Base-by-base conservation (phyloP, 1,139 yeast species). In the Geotrichum reessii region DNA sequence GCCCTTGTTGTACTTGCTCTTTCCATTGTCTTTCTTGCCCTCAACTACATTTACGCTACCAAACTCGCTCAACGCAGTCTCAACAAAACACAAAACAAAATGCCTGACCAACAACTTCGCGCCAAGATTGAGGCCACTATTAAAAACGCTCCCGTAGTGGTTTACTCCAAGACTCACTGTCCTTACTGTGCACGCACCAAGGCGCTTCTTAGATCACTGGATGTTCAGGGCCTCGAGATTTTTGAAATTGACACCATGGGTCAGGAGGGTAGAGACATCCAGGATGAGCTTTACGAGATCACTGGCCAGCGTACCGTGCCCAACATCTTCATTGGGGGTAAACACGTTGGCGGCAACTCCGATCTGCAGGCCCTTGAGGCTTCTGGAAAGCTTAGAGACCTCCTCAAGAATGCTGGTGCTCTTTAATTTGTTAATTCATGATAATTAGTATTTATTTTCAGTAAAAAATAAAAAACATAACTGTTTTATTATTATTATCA, bases 301-400 rank as follows among this genome's bases (percentile, higher is more conserved):
- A 86, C 95, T 48, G 96, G 97, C 63, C 98, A 93, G 78, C 80
- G 84, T 66, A 90, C 97, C 48, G 98, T 93, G 61, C 99, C 99
- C 63, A 92, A 88, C 74, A 82, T 93, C 65, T 91, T 86, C 76
- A 91, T 93, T 72, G 85, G 81, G 56, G 97, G 97, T 61, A 80
- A 90, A 75, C 97, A 90, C 77, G 84, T 93, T 68, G 99, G 99
- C 63, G 99, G 99, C 61, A 88, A 90, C 81, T 85, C 92, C 55
- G 96, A 87, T 66, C 78, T 92, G 63, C 95, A 89, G 75, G 76
- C 78, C 52, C 78, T 85, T 72, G 76, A 78, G 61, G 66, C 69
- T 37, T 60, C 66, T 47, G 81, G 80, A 59, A 64, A 76, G 65
- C 68, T 79, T 58, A 53, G 76, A 55, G 66, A 62, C 12, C 58